phyloP scores from a whole-genome alignment of 805 yeast species.

The Barnettozyma wickerhamii region DNA sequence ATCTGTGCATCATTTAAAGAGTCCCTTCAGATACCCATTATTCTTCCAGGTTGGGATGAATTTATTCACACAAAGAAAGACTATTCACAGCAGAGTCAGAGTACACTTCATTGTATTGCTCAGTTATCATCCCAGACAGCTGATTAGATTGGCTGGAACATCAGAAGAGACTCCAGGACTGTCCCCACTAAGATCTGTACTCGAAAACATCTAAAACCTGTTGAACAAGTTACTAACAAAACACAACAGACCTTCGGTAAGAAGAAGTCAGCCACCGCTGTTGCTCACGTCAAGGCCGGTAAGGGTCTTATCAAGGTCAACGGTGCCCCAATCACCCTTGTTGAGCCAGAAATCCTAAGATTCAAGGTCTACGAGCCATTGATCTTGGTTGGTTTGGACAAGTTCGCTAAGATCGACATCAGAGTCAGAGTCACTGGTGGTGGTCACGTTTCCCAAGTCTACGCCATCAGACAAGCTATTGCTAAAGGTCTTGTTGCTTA shows the following conservation, averaged over 20 bases:
- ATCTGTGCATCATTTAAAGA: no score
- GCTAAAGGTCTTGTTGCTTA: constrained; percentile 99
- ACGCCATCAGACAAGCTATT: constrained; percentile 99
- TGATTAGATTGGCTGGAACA: no score
- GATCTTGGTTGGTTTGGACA: constrained; percentile 96
- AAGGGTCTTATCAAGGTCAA: constrained; percentile 98
- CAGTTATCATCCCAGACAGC: no score
- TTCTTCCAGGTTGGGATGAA: no score
- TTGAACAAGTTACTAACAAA: constrained; percentile 22
- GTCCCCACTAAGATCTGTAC: no score
- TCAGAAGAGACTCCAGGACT: no score
- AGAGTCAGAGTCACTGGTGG: constrained; percentile 99
- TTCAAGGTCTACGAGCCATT: constrained; percentile 99
- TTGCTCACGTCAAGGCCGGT: constrained; percentile 99
- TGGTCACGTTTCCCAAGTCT: constrained; percentile 99
- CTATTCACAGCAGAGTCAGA: no score
- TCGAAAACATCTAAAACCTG: no score
- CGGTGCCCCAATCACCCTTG: constrained; percentile 99
- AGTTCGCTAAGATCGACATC: constrained; percentile 96
- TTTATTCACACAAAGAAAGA: no score
- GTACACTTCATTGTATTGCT: no score
- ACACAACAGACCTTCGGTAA: constrained; percentile 90
- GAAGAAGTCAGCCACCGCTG: constrained; percentile 99
- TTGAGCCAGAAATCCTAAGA: constrained; percentile 98
- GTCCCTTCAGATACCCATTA: no score